These are phyloP conservation scores for Didymosphaeria variabile DNA, from an alignment of 2,329 filamentous ascomycete genomes.

Conservation along the genomic window DNA sequence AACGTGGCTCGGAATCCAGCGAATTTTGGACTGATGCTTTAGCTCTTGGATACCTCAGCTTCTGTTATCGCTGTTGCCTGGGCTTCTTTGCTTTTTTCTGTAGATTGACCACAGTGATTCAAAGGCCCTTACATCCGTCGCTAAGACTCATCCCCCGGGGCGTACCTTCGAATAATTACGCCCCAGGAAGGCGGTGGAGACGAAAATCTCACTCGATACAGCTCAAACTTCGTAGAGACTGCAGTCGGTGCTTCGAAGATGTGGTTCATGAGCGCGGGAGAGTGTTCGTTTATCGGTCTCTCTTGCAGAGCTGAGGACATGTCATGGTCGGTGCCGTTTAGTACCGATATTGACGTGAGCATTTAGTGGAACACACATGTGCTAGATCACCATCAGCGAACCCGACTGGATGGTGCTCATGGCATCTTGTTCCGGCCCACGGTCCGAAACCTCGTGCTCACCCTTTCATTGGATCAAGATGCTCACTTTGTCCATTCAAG, in stretches of 20 bases:
- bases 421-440: background rate
- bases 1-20: background rate
- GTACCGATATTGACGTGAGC: slow-evolving; percentile 11
- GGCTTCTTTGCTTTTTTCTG: background rate
- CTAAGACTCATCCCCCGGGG: background rate
- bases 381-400: slow-evolving; percentile 4
- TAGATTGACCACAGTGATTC: background rate
- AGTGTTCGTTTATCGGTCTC: background rate
- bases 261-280: background rate
- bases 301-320: background rate
- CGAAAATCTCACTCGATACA: background rate
- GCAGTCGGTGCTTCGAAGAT: background rate
- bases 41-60: background rate
- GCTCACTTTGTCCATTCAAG: background rate
- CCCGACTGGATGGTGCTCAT: slow-evolving; percentile 3
- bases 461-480: background rate
- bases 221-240: background rate
- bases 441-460: slow-evolving; percentile 3
- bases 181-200: background rate
- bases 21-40: background rate
- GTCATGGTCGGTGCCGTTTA: slow-evolving; percentile 12
- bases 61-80: background rate
- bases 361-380: slow-evolving; percentile 8
- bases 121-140: background rate
- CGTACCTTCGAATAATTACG: background rate